Conservation (phyloP, 1,284 basidiomycete species). For the Pseudozyma sp. region DNA sequence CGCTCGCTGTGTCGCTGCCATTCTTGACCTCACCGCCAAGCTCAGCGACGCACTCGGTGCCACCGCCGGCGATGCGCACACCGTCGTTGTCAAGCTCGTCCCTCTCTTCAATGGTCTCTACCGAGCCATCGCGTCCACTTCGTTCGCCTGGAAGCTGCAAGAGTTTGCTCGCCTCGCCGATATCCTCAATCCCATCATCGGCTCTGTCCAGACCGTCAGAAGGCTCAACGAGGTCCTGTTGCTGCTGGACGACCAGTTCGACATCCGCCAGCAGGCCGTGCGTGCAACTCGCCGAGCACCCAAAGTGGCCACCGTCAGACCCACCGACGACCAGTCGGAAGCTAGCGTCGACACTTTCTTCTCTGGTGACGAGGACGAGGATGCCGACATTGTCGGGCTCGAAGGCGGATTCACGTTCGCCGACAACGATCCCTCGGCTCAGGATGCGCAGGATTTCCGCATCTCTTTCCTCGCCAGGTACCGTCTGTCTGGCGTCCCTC, state of each 20-base stretch:
- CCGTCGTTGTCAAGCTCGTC: conserved; percentile 77
- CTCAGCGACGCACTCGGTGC: conserved; percentile 35
- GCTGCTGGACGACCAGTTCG: conserved; percentile 67
- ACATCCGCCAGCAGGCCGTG: conserved; percentile 69
- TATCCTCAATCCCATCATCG: conserved; percentile 75
- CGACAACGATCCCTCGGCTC: conserved; percentile 17
- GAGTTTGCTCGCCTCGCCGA: conserved; percentile 77
- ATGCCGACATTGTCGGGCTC: conserved; percentile 41
- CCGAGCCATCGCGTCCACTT: conserved; percentile 81
- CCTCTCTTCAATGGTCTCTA: conserved; percentile 88
- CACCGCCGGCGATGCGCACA: conserved; percentile 74
- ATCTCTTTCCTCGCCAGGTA: conserved; percentile 80
- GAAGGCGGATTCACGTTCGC: conserved; percentile 53
- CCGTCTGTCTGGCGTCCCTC: conserved; percentile 78
- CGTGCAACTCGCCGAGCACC: conserved; percentile 52
- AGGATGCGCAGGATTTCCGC: conserved; percentile 55
- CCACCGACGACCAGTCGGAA: conserved; percentile 49
- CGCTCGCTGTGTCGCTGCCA: conserved; percentile 72
- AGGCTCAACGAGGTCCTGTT: conserved; percentile 71
- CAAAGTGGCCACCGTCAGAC: conserved; percentile 51
- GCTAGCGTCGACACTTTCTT: conserved; percentile 71
- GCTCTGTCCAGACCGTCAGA: conserved; percentile 74
- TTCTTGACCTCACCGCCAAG: conserved; percentile 39
- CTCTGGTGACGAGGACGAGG: conserved; percentile 57
- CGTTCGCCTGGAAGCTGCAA: conserved; percentile 78